phyloP scores from a whole-genome alignment of 2,329 filamentous ascomycete genomes.

The Cordyceps cateniannulata region DNA sequence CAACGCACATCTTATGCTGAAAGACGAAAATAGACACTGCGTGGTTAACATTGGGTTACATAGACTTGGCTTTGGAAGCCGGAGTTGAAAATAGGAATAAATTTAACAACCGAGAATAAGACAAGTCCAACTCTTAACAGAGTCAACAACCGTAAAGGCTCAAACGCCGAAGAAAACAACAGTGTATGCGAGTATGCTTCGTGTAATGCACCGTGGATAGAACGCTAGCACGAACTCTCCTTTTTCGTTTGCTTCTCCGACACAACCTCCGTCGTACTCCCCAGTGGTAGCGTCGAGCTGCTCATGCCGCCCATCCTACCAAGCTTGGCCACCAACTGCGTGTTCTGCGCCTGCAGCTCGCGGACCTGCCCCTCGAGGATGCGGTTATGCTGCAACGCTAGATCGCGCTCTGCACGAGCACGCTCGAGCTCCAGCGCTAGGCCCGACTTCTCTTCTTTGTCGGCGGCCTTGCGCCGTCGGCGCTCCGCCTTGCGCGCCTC shows the following conservation, averaged over 20 bases:
- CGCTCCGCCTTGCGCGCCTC: conserved; percentile 56
- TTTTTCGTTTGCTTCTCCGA: not conserved
- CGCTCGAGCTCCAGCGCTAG: conserved; percentile 48
- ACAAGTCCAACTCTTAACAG: not conserved
- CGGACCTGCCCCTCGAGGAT: conserved; percentile 49
- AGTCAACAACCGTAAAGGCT: not conserved
- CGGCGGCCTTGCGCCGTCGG: conserved; percentile 41
- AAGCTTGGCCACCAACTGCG: conserved; percentile 47
- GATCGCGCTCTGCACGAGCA: conserved; percentile 42
- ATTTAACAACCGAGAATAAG: not conserved
- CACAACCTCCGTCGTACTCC: not conserved
- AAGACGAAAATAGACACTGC: not conserved
- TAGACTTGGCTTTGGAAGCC: not conserved
- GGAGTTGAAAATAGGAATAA: not conserved
- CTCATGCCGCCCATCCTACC: conserved; percentile 34
- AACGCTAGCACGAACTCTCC: not conserved
- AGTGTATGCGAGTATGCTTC: not conserved
- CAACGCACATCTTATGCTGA: not conserved
- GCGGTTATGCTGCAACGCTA: conserved; percentile 46
- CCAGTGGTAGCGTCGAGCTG: not conserved
- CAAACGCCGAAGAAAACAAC: not conserved
- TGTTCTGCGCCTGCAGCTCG: conserved; percentile 54
- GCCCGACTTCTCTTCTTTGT: conserved; percentile 47
- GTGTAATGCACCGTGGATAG: not conserved
- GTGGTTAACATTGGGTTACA: not conserved